These are phyloP conservation scores for Glycine latifolia DNA, from an alignment of 306 rosid species.

Conservation along the genomic window DNA sequence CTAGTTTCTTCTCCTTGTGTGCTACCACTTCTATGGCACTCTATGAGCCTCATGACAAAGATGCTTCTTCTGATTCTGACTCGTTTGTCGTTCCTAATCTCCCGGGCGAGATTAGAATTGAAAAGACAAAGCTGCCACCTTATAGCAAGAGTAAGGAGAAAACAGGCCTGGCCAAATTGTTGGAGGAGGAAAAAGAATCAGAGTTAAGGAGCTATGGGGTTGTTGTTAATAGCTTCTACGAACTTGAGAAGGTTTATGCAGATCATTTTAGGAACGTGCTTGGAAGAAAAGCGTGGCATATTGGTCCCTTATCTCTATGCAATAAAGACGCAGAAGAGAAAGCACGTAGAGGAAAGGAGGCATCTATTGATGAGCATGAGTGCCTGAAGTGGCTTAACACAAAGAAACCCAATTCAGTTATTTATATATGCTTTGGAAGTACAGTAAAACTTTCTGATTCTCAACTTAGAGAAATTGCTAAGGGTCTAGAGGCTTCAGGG, in stretches of 20 bases:
- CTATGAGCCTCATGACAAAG: slow-evolving; percentile 42
- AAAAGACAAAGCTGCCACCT: slow-evolving; percentile 25
- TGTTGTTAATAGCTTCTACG: slow-evolving; percentile 65
- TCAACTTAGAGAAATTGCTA: slow-evolving; percentile 61
- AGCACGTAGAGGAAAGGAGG: slow-evolving; percentile 29
- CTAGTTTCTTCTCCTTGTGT: slow-evolving; percentile 47
- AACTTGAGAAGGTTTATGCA: slow-evolving; percentile 60
- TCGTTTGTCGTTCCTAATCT: slow-evolving; percentile 37
- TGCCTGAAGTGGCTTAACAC: slow-evolving; percentile 53
- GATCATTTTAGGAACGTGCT: slow-evolving; percentile 50
- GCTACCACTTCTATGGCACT: not conserved
- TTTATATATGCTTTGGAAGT: slow-evolving; percentile 64
- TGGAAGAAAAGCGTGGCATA: slow-evolving; percentile 63
- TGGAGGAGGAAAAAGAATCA: not conserved
- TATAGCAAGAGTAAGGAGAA: not conserved
- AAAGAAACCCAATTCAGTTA: slow-evolving; percentile 51
- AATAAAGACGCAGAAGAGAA: not conserved
- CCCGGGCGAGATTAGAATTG: slow-evolving; percentile 49
- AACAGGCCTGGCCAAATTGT: slow-evolving; percentile 44
- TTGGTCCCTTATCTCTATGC: slow-evolving; percentile 65
- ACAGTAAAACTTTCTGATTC: slow-evolving; percentile 37
- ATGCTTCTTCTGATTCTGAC: slow-evolving; percentile 53
- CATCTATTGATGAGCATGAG: slow-evolving; percentile 12
- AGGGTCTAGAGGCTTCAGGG: slow-evolving; percentile 59
- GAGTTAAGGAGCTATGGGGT: slow-evolving; percentile 56